Base-by-base conservation (phyloP, 345 rosid species). In the Sapria himalayana region DNA sequence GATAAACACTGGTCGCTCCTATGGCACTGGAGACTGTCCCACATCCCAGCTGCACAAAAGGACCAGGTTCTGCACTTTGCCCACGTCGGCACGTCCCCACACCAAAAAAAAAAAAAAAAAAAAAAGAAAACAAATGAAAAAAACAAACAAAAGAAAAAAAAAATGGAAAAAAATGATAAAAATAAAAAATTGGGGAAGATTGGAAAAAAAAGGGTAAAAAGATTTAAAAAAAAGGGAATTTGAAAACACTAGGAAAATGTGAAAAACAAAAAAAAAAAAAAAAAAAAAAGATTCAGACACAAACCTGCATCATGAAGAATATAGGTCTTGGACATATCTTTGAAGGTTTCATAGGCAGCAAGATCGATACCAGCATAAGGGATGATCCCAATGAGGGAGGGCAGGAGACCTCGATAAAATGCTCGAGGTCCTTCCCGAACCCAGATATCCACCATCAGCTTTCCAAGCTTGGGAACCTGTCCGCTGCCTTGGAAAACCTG, bases 311-410 rank as follows among this genome's bases (percentile, higher is more conserved):
- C 86, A 14, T 40, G 62, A 57, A 81, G 69, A 61, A 81, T 57
- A 60, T 81, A 70, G 14, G 62, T 70, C 71, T 64, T 71, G 33
- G 94, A 85, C 72, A 78, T 59, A 29, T 85, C 86, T 57, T 78
- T 85, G 37, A 81, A 56, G 22, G 64, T 81, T 65, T 85, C 96
- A 35, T 85, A 85, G 10, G 84, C 86, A 49, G 92, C 78, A 48
- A 85, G 96, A 44, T 85, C 96, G 25, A 85, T 85, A 48, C 94
- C 96, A 6, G 96, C 92, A 61, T 78, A 85, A 49, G 94, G 96
- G 10, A 85, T 70, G 19, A 85, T 85, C 47, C 96, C 96, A 20
- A 81, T 64, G 59, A 78, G 69, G 47, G 94, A 85, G 15, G 89
- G 89, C 44, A 84, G 69, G 41, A 78, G 78, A 31, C 95, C 95